These are phyloP conservation scores for Quercus phellos DNA, from an alignment of 331 rosid species.

Conservation along the genomic window DNA sequence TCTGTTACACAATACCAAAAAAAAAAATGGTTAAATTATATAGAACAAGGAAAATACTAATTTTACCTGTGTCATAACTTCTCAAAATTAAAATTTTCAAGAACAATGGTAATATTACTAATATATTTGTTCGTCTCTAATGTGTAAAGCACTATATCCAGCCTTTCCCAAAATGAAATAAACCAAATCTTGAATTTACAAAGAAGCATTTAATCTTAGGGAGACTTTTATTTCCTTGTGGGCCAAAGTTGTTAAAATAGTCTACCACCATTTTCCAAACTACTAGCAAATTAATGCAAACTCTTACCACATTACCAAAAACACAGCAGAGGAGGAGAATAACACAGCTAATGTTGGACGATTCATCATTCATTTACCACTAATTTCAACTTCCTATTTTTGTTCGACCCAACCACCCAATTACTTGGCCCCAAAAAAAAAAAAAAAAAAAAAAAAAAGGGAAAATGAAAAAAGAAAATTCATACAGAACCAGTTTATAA, in stretches of 20 bases:
- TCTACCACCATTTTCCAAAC: not conserved
- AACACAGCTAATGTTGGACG: not conserved
- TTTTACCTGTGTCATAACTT: not conserved
- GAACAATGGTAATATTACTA: no score
- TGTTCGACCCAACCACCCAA: conserved; percentile 4
- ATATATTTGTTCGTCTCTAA: no score
- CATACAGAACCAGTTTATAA: not conserved
- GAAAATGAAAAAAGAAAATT: not conserved
- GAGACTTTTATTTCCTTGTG: not conserved
- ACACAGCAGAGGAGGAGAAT: not conserved
- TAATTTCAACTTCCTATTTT: not conserved
- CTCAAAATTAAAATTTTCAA: no score
- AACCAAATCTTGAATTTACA: not conserved
- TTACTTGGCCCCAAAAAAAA: not conserved
- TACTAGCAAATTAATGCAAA: not conserved
- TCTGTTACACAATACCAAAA: conserved; percentile 20
- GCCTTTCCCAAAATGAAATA: no score
- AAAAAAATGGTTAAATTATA: not conserved
- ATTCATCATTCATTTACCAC: not conserved
- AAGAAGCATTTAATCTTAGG: not conserved
- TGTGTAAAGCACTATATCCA: no score
- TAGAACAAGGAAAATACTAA: not conserved
- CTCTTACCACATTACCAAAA: not conserved
- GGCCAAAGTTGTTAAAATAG: not conserved
- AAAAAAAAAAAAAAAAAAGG: no score